phyloP scores from a whole-genome alignment of 2,329 filamentous ascomycete genomes.

The Hypoxylon sp. region DNA sequence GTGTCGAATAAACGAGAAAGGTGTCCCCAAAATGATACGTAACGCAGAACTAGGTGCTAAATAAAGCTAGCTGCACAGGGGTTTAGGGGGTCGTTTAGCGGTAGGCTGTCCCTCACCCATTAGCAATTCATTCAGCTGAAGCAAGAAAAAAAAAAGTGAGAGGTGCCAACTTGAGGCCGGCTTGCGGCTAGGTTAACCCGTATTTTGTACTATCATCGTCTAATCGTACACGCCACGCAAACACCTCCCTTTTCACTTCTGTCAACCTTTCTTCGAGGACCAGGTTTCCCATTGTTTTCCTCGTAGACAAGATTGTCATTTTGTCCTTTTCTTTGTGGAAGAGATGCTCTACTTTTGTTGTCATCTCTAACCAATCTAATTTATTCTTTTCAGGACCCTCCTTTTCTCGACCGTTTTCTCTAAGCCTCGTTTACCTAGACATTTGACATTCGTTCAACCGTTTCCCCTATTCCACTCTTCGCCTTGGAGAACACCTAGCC shows the following conservation, averaged over 20 bases:
- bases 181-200: constrained; percentile 38
- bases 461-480: constrained; percentile 29
- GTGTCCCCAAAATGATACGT: constrained; percentile 34
- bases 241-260: constrained; percentile 29
- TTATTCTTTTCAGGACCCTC: constrained; percentile 42
- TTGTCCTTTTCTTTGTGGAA: constrained; percentile 32
- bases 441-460: constrained; percentile 37
- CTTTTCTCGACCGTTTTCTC: constrained; percentile 36
- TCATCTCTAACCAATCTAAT: constrained; percentile 42
- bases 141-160: constrained; percentile 28
- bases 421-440: constrained; percentile 28
- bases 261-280: constrained; percentile 35
- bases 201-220: constrained; percentile 37
- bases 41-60: constrained; percentile 32
- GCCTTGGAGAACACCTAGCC: constrained; percentile 14
- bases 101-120: constrained; percentile 28
- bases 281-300: constrained; percentile 30
- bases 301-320: constrained; percentile 30
- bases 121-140: constrained; percentile 38
- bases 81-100: constrained; percentile 29
- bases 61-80: constrained; percentile 40
- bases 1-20: constrained; percentile 40
- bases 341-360: constrained; percentile 43
- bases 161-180: constrained; percentile 36
- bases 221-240: constrained; percentile 45